phyloP scores from a whole-genome alignment of 208 protist genomes.

The Acanthamoeba healyi region DNA sequence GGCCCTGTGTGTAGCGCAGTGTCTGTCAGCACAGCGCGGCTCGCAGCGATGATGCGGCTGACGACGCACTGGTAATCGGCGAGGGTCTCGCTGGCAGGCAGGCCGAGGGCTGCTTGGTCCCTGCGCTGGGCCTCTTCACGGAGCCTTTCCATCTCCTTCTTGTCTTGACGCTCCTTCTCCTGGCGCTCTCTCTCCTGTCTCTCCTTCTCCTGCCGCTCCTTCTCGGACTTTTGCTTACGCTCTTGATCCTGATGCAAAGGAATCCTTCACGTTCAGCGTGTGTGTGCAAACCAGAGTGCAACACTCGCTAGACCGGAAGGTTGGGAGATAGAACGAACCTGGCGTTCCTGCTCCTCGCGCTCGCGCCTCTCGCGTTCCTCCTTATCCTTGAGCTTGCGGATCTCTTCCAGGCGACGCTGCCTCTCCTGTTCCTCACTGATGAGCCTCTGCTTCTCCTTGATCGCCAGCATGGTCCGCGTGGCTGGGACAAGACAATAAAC shows the following conservation, averaged over 20 bases:
- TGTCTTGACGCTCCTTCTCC: slow-evolving; percentile 49
- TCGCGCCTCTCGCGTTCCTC: slow-evolving; percentile 66
- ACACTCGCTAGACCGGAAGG: too few relatives aligned
- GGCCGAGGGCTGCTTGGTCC: slow-evolving; percentile 47
- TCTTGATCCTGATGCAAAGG: slow-evolving; percentile 63
- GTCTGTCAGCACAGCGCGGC: too few relatives aligned
- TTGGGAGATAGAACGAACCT: neutral
- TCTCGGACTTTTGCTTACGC: slow-evolving; percentile 59
- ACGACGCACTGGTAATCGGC: slow-evolving; percentile 27
- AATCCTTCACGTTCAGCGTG: too few relatives aligned
- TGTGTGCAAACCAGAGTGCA: too few relatives aligned
- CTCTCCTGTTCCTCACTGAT: slow-evolving; percentile 53
- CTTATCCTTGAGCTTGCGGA: slow-evolving; percentile 62
- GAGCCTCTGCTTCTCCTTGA: slow-evolving; percentile 57
- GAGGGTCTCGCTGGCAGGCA: slow-evolving; percentile 62
- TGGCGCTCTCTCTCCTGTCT: slow-evolving; percentile 29
- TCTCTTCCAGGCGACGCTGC: slow-evolving; percentile 62
- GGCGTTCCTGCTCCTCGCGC: slow-evolving; percentile 32
- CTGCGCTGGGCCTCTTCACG: slow-evolving; percentile 56
- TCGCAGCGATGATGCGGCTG: neutral
- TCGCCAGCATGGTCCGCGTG: slow-evolving; percentile 46
- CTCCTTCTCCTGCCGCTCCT: slow-evolving; percentile 60
- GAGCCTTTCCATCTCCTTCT: slow-evolving; percentile 53
- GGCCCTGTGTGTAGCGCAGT: slow-evolving; percentile 5
- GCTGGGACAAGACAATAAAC: neutral